Conservation (phyloP, 2,329 filamentous ascomycete genomes). For the Canariomyces notabilis region DNA sequence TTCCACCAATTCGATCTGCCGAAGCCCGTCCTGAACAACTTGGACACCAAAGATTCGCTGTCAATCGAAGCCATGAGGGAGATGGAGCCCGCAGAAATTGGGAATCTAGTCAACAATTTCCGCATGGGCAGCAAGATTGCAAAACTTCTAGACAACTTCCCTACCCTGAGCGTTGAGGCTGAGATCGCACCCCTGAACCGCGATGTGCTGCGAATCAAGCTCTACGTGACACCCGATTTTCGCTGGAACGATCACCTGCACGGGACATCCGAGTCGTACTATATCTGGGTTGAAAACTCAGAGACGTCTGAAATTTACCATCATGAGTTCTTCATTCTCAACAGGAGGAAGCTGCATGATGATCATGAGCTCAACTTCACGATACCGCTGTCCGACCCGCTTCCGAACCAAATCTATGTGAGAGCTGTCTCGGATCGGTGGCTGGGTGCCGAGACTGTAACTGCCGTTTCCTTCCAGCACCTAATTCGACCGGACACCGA, state of each 20-base stretch:
- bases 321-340: constrained; percentile 94
- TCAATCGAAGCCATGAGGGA: constrained; percentile 83
- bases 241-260: constrained; percentile 91
- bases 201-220: constrained; percentile 85
- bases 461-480: constrained; percentile 94
- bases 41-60: constrained; percentile 72
- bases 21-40: constrained; percentile 72
- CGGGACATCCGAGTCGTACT: constrained; percentile 92
- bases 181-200: constrained; percentile 94
- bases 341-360: constrained; percentile 81
- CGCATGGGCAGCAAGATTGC: constrained; percentile 78
- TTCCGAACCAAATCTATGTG: constrained; percentile 95
- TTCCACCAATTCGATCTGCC: constrained; percentile 92
- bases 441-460: constrained; percentile 94
- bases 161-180: constrained; percentile 81
- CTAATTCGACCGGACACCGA: constrained; percentile 96
- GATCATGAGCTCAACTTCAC: constrained; percentile 98
- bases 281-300: constrained; percentile 98
- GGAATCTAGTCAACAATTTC: constrained; percentile 83
- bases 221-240: constrained; percentile 85
- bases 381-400: constrained; percentile 85
- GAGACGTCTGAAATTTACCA: constrained; percentile 98
- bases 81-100: constrained; percentile 90
- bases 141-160: constrained; percentile 83
- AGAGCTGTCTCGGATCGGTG: constrained; percentile 91